Evolutionary conservation across 345 rosid species (phyloP), one percentile per base, ranked within the genome.

Genomic region (Syzygium jambos): DNA sequence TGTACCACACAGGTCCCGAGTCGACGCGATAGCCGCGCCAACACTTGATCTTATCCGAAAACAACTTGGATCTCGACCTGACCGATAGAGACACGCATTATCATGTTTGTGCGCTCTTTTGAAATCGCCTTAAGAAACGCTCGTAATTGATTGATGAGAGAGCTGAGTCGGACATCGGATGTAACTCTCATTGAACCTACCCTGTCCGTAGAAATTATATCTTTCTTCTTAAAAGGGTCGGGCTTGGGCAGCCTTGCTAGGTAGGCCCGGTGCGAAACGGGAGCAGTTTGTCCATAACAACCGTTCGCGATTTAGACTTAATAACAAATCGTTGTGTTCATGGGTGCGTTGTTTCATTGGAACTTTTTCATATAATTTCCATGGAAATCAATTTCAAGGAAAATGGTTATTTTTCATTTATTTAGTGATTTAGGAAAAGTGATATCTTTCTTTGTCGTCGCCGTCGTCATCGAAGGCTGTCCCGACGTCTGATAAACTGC

Each of bases 271-370:
- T 56, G 61, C 27, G 9, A 23, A 2, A 25, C 11, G 65, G 65
- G 29, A 5, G 29, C 15, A 57, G n/a, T 57, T 57, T 57, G 29
- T 57, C 65, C 65, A 57, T 57, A 23, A 23, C 1, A 2, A 23
- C n/a, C 0, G 11, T 23, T 57, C 7, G 14, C 14, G 3, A 57
- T 57, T 57, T 3, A 6, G 15, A n/a, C 3, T 1, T 1, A 15
- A 6, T 6, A 2, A 5, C 14, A 23, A 11, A 25, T 11, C 9
- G 29, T 11, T n/a, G 41, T 38, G 41, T 38, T 38, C 41, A 38
- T 38, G 5, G 68, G 34, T 59, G 30, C 0, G 4, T 59, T 59
- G 5, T 27, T 11, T 27, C 12, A 12, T 11, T 56, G 27, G 12
- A 59, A 6, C 3, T 27, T 59, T 27, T 59, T 38, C 41, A 38